Conservation (phyloP, 768 basidiomycete genomes). For the Suillus placidus region DNA sequence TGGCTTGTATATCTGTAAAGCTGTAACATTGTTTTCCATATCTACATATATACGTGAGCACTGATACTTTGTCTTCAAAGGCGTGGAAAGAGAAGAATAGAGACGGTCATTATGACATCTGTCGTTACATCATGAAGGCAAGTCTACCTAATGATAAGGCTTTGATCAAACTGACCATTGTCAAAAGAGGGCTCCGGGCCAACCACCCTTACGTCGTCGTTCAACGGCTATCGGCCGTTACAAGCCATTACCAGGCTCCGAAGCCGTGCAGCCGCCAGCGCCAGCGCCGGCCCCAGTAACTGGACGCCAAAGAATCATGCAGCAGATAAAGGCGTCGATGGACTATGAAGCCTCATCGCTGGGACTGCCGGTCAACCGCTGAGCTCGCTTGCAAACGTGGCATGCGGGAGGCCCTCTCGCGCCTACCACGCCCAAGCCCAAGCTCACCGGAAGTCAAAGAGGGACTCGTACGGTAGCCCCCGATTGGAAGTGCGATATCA, state of each 20-base stretch:
- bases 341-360: too few relatives aligned
- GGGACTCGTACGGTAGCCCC: neutral
- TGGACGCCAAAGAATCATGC: neutral
- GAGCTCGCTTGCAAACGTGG: neutral
- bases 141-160: neutral
- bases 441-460: too few relatives aligned
- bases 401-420: neutral
- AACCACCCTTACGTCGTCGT: conserved; percentile 26
- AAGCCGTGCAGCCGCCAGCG: neutral
- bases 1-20: conserved; percentile 29
- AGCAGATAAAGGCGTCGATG: neutral
- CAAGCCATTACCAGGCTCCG: neutral
- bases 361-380: neutral
- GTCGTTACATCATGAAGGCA: conserved; percentile 32
- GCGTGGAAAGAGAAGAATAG: conserved; percentile 22
- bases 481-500: neutral
- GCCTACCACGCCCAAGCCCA: neutral
- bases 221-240: neutral
- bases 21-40: conserved; percentile 13
- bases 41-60: neutral
- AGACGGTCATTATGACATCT: conserved; percentile 19
- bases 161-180: neutral
- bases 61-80: conserved; percentile 12
- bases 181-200: conserved; percentile 29
- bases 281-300: neutral